Base-by-base conservation (phyloP, 805 yeast species). In the Pichia phayaonensis region DNA sequence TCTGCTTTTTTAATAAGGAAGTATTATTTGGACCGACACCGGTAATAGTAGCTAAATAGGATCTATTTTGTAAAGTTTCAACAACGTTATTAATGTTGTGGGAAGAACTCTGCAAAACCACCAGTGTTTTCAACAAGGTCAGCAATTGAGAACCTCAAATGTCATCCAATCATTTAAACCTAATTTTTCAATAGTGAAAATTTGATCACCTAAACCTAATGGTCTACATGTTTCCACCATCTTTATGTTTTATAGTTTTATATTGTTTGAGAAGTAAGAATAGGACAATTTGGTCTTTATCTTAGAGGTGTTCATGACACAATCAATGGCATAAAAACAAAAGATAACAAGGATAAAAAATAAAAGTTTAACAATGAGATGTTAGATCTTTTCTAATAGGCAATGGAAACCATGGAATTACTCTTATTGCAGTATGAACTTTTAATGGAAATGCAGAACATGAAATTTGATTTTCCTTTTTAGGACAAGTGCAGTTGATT, bases 1-100 rank as follows among this genome's bases (percentile, higher is more conserved):
- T 83, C 88, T 62, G 92, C 79, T 87, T 88, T 86, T 88, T 88
- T 75, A 88, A 81, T 57, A 95, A 88, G 66, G 96, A 96, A 66
- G 95, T 95, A 76, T 88, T 95, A 79, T 88, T 88, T 71, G 87
- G 96, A 86, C 96, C 96, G 71, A 88, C 96, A 85, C 96, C 96
- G 79, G 96, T 88, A 96, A 88, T 88, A 72, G 95, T 96, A 75
- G 88, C 95, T 74, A 88, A 81, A 83, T 85, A 87, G 75, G 95
- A 95, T 80, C 95, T 83, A 71, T 84, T 80, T 79, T 88, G 96
- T 73, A 88, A 81, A 71, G 87, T 86, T 76, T 87, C 95, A 73
- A 88, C 96, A 66, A 89, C 95, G 70, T 84, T 86, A 78, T 86
- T 88, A 87, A 78, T 88, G 95, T 79, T 88, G 95, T 60, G 96